Evolutionary conservation across 345 rosid species (phyloP).

Genomic region (Hibiscus mutabilis): DNA sequence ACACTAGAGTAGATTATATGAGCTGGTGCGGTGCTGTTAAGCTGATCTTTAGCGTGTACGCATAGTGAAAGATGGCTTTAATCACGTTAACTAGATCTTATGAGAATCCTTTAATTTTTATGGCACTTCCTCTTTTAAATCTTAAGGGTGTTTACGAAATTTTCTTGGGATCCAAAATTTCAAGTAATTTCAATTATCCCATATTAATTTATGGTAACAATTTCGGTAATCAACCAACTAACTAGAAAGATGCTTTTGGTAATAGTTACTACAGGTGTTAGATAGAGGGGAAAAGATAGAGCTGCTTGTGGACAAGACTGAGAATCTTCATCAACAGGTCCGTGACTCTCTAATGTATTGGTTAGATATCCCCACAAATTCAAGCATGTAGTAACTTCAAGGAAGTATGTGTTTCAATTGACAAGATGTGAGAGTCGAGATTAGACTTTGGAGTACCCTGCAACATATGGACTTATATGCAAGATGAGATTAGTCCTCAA

Average conservation of each 20-base stretch:
- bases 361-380: background rate
- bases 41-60: background rate
- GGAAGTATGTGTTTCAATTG: background rate
- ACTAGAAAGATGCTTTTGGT: background rate
- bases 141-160: background rate
- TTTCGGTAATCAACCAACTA: background rate
- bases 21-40: background rate
- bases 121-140: background rate
- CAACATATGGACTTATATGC: background rate
- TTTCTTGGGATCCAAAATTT: background rate
- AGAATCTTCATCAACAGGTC: slow-evolving; percentile 95
- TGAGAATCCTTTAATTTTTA: background rate
- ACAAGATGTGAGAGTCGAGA: background rate
- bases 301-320: slow-evolving; percentile 95
- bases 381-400: background rate
- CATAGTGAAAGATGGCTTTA: background rate
- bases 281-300: slow-evolving; percentile 99
- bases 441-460: background rate
- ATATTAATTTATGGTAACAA: background rate
- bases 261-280: slow-evolving; percentile 50
- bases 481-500: too few species aligned
- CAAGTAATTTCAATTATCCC: background rate
- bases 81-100: background rate
- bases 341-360: slow-evolving; percentile 5
- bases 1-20: background rate